A percentile compares a stretch with the other conserved stretches of the same genome.
Conservation (phyloP, 2,329 filamentous ascomycete species). For the Aureobasidium sp. region DNA sequence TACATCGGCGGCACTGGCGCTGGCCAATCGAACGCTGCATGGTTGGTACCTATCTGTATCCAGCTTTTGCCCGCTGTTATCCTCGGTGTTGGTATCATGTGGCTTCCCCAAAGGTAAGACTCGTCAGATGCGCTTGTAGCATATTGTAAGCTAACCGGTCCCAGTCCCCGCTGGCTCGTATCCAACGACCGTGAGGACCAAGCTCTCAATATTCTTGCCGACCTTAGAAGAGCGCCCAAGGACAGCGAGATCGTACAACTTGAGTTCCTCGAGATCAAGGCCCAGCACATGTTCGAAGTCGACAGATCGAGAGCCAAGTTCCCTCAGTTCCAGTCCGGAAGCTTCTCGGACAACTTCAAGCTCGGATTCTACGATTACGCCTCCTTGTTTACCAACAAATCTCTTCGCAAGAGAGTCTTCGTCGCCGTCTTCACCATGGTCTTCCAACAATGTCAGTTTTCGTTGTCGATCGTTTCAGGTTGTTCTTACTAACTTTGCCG, state of each 20-base stretch:
- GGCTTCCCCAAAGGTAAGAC: conserved; percentile 10
- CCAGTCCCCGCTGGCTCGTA: conserved; percentile 22
- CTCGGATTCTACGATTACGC: conserved; percentile 11
- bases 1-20: conserved; percentile 20
- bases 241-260: conserved; percentile 19
- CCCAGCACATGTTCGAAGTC: conserved; percentile 20
- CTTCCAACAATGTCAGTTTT: conserved; percentile 5
- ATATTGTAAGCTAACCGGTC: background rate
- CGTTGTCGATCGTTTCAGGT: background rate
- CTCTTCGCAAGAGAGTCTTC: conserved; percentile 9
- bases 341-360: conserved; percentile 8
- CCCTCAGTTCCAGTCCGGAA: conserved; percentile 30
- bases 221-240: conserved; percentile 17
- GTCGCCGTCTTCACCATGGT: conserved; percentile 11
- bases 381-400: conserved; percentile 12
- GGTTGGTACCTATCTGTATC: conserved; percentile 64
- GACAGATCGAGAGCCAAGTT: conserved; percentile 16
- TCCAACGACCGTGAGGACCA: conserved; percentile 20
- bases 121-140: background rate
- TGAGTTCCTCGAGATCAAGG: conserved; percentile 25
- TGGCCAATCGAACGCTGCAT: conserved; percentile 38
- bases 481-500: background rate
- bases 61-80: conserved; percentile 60
- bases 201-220: conserved; percentile 17
- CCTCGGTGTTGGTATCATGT: conserved; percentile 61